Conservation (phyloP, 2,329 filamentous ascomycete genomes). For the Atkinsonella texensis region DNA sequence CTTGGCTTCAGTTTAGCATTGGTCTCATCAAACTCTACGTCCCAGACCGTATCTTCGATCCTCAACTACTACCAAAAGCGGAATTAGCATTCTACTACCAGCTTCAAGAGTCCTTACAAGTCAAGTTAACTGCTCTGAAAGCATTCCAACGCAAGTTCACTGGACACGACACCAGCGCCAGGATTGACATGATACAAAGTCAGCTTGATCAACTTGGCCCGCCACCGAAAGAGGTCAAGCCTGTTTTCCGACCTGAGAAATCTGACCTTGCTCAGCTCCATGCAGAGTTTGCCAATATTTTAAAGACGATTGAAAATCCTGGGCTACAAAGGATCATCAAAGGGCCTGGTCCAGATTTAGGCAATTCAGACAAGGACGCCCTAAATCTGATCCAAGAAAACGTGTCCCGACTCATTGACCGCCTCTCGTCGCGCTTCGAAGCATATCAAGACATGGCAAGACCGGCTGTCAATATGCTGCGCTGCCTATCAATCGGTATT, state of each 20-base stretch:
- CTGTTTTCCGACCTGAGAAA: slow-evolving; percentile 57
- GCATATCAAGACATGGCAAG: slow-evolving; percentile 77
- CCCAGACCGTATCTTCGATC: slow-evolving; percentile 78
- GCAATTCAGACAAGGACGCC: slow-evolving; percentile 19
- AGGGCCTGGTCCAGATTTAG: slow-evolving; percentile 11
- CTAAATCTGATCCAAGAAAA: slow-evolving; percentile 41
- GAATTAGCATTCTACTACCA: slow-evolving; percentile 47
- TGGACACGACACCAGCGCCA: slow-evolving; percentile 54
- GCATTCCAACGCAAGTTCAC: slow-evolving; percentile 56
- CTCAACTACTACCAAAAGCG: slow-evolving; percentile 53
- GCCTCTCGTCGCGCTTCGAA: slow-evolving; percentile 58
- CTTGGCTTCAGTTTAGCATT: slow-evolving; percentile 67
- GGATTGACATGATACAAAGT: slow-evolving; percentile 48
- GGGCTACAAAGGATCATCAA: slow-evolving; percentile 1
- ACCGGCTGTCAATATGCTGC: slow-evolving; percentile 67
- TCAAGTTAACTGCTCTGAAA: slow-evolving; percentile 47
- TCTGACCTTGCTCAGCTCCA: slow-evolving; percentile 64
- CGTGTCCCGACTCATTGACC: slow-evolving; percentile 55
- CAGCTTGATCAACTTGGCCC: slow-evolving; percentile 54
- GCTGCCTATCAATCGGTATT: slow-evolving; percentile 65
- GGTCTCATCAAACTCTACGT: slow-evolving; percentile 70
- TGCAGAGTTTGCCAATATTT: slow-evolving; percentile 67
- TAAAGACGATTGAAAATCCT: slow-evolving; percentile 48
- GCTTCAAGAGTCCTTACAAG: slow-evolving; percentile 41
- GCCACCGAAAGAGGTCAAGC: slow-evolving; percentile 49